Evolutionary conservation across 805 yeast genomes (phyloP).

Genomic region (Kuraishia ogatae): DNA sequence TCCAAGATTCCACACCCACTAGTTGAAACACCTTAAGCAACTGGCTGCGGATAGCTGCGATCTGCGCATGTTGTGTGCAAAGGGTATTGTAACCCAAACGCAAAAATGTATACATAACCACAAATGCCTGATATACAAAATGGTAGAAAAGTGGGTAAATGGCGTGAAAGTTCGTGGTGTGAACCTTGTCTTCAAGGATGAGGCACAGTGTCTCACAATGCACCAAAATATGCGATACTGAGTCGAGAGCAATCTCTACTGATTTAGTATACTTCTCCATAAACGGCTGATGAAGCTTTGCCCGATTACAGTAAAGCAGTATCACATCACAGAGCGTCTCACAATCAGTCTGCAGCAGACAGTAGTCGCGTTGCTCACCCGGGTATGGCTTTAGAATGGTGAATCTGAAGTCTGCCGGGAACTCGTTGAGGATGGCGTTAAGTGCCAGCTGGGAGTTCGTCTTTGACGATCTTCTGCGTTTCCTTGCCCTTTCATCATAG

Average conservation of each 20-base stretch:
- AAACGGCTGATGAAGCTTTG: constrained; percentile 44
- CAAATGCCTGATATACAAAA: constrained; percentile 41
- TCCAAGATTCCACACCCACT: constrained; percentile 18
- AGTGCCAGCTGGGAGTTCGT: not conserved
- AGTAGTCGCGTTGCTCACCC: constrained; percentile 11
- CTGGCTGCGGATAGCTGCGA: constrained; percentile 15
- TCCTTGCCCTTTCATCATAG: constrained; percentile 2
- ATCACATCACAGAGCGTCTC: constrained; percentile 37
- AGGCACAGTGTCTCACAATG: constrained; percentile 25
- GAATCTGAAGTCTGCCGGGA: constrained; percentile 21
- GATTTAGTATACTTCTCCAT: constrained; percentile 27
- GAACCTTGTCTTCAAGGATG: constrained; percentile 23
- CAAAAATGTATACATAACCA: constrained; percentile 39
- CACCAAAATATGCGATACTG: constrained; percentile 28
- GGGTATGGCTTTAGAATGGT: constrained; percentile 20
- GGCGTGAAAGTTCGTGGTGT: constrained; percentile 22
- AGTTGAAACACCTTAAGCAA: constrained; percentile 21
- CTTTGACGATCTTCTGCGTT: constrained; percentile 4
- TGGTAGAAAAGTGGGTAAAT: constrained; percentile 39
- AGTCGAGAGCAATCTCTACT: constrained; percentile 27
- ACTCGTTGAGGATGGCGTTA: constrained; percentile 12
- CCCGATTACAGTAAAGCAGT: constrained; percentile 38
- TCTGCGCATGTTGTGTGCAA: constrained; percentile 15
- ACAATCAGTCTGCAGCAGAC: constrained; percentile 20
- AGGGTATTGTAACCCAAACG: constrained; percentile 30